These are phyloP conservation scores for Oryza rufipogon DNA, from an alignment of 176 grass and related monocot species.

Conservation along the genomic window DNA sequence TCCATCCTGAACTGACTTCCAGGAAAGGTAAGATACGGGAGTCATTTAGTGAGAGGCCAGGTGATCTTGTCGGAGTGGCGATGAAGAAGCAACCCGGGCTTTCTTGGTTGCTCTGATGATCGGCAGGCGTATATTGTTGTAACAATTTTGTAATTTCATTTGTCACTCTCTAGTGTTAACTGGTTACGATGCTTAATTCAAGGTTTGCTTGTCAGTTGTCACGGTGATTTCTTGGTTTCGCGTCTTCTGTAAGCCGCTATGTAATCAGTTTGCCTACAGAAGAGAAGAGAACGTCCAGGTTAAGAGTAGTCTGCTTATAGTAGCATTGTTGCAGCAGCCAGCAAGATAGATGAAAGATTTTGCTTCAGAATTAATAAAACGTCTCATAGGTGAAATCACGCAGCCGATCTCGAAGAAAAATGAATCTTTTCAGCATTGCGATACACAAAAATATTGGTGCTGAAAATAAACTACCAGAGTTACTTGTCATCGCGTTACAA, in stretches of 20 bases:
- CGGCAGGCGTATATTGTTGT: conserved; percentile 23
- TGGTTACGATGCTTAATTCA: conserved; percentile 27
- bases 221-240: background rate
- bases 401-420: background rate
- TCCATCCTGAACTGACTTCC: conserved; percentile 25
- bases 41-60: background rate
- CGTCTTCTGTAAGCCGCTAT: background rate
- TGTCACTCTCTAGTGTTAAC: background rate
- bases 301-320: background rate
- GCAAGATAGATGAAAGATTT: background rate
- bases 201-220: background rate
- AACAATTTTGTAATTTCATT: conserved; percentile 45
- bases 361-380: background rate
- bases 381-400: background rate
- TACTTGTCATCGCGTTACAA: conserved; percentile 21
- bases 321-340: background rate
- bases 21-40: conserved; percentile 9
- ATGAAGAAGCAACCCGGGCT: conserved; percentile 20
- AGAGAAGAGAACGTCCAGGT: too few species aligned
- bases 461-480: conserved; percentile 26
- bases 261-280: conserved; percentile 2
- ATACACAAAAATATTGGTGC: conserved; percentile 2
- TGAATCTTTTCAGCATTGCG: background rate
- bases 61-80: background rate
- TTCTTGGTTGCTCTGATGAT: conserved; percentile 37